phyloP scores from a whole-genome alignment of 768 basidiomycete genomes.

The Mycena sanguinolenta region DNA sequence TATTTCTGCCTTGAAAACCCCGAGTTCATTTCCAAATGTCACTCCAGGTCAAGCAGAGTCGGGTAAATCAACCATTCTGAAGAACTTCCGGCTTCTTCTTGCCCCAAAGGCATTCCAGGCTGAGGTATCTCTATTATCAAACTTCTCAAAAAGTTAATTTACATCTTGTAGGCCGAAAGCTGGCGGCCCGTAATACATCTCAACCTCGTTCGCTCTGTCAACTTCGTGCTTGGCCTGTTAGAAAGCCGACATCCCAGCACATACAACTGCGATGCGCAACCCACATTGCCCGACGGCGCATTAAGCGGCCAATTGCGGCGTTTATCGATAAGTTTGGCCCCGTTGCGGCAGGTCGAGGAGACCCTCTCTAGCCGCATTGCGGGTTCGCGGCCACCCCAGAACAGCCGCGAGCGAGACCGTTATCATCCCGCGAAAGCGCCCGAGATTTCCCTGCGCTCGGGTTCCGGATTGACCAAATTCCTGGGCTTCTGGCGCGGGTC shows the following conservation, averaged over 20 bases:
- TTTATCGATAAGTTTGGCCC: slow-evolving; percentile 64
- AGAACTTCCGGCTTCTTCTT: slow-evolving; percentile 75
- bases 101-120: slow-evolving; percentile 70
- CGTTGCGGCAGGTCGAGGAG: slow-evolving; percentile 68
- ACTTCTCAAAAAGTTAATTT: not conserved
- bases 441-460: slow-evolving; percentile 63
- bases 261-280: slow-evolving; percentile 21
- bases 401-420: slow-evolving; percentile 29
- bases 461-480: slow-evolving; percentile 63
- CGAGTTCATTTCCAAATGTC: slow-evolving; percentile 1
- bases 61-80: slow-evolving; percentile 76
- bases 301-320: slow-evolving; percentile 56
- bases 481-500: slow-evolving; percentile 52
- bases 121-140: slow-evolving; percentile 51
- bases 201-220: slow-evolving; percentile 72
- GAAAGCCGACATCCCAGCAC: slow-evolving; percentile 35
- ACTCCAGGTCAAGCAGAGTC: slow-evolving; percentile 73
- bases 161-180: slow-evolving; percentile 54
- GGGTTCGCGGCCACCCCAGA: slow-evolving; percentile 40
- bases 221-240: slow-evolving; percentile 53
- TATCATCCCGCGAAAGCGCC: slow-evolving; percentile 58
- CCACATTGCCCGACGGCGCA: slow-evolving; percentile 39
- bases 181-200: slow-evolving; percentile 79
- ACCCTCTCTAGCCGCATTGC: slow-evolving; percentile 60
- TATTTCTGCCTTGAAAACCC: not conserved